Conservation (phyloP, 345 rosid species). For the Dimocarpus longan region DNA sequence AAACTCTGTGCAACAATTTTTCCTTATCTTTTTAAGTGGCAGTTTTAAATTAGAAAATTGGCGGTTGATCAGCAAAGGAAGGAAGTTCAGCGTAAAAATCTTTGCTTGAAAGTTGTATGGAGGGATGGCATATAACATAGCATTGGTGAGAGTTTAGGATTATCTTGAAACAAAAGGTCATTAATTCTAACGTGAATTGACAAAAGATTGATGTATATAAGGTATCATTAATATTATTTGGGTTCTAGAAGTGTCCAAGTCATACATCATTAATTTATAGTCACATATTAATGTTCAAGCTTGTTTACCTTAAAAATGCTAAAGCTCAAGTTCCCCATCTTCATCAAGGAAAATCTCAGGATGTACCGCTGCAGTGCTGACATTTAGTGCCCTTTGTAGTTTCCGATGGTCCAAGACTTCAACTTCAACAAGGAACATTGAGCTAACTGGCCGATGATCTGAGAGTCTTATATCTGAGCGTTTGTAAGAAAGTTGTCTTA, state of each 20-base stretch:
- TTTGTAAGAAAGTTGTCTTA: slow-evolving; percentile 75
- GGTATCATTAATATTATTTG: background rate
- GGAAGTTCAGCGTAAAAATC: background rate
- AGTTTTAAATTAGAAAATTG: background rate
- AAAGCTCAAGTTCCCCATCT: slow-evolving; percentile 19
- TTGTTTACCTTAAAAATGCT: slow-evolving; percentile 35
- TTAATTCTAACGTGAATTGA: background rate
- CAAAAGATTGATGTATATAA: background rate
- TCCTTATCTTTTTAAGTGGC: background rate
- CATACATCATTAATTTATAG: background rate
- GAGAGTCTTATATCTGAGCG: slow-evolving; percentile 64
- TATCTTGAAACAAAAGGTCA: background rate
- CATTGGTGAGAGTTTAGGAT: background rate
- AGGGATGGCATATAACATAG: background rate
- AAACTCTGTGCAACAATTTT: background rate
- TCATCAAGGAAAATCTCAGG: slow-evolving; percentile 62
- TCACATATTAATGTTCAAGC: background rate
- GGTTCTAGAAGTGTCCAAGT: background rate
- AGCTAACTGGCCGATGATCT: slow-evolving; percentile 97
- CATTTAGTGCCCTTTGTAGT: slow-evolving; percentile 75
- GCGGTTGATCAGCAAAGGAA: no score
- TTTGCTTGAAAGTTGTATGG: background rate
- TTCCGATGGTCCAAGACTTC: slow-evolving; percentile 84
- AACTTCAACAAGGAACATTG: slow-evolving; percentile 66
- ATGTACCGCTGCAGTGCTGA: slow-evolving; percentile 69